A percentile compares a stretch with the other conserved stretches of the same genome.
phyloP scores from a whole-genome alignment of 805 yeast genomes.

The Kodamaea hsintzibuensis region DNA sequence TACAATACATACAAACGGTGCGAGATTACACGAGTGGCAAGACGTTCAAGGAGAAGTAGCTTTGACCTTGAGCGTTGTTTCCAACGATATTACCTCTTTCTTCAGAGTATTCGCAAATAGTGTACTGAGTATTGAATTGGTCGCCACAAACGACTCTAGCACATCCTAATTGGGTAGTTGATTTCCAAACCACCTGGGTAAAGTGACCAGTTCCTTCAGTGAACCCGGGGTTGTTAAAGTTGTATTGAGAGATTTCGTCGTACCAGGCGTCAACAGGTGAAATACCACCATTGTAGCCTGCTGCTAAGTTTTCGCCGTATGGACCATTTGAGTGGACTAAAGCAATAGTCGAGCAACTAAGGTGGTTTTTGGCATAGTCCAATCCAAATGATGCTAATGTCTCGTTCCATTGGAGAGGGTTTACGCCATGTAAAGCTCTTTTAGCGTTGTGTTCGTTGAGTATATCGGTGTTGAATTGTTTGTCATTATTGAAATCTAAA shows the following conservation, averaged over 20 bases:
- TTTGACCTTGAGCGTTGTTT: conserved; percentile 31
- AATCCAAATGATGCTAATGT: conserved; percentile 33
- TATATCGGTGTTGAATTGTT: conserved; percentile 26
- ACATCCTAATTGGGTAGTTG: conserved; percentile 35
- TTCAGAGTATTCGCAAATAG: conserved; percentile 64
- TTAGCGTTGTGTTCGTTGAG: conserved; percentile 34
- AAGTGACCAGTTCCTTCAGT: conserved; percentile 33
- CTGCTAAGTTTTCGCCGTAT: conserved; percentile 42
- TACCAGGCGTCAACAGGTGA: conserved; percentile 42
- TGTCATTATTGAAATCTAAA: conserved; percentile 16
- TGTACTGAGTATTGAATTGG: conserved; percentile 52
- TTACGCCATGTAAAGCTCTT: conserved; percentile 31
- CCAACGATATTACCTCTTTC: conserved; percentile 53
- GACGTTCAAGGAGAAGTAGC: conserved; percentile 46
- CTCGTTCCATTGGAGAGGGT: conserved; percentile 30
- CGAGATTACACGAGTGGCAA: conserved; percentile 19
- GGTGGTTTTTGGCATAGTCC: conserved; percentile 25
- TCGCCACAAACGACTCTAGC: conserved; percentile 42
- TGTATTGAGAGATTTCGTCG: conserved; percentile 31
- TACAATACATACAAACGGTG: background rate
- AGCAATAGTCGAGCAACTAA: conserved; percentile 32
- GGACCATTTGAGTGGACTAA: conserved; percentile 36
- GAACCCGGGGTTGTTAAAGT: conserved; percentile 19
- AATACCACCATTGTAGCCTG: conserved; percentile 34
- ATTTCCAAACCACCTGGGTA: conserved; percentile 40